Base-by-base conservation (phyloP, 1,139 yeast species). In the Saccharomyces hybrid region DNA sequence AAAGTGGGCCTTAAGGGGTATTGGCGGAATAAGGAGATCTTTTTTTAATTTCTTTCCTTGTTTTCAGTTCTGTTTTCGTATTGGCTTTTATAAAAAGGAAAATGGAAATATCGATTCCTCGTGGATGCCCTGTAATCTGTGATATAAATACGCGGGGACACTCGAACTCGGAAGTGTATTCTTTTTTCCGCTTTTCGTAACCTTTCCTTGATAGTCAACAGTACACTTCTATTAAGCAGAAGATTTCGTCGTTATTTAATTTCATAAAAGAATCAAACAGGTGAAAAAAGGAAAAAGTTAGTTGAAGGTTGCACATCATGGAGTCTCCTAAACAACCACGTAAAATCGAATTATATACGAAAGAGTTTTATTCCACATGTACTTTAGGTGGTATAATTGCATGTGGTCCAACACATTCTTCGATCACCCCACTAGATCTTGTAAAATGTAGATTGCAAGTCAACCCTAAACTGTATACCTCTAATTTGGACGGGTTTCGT, bases 351-450 rank as follows among this genome's bases (percentile, higher is more conserved):
- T 75, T 86, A 53, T 86, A 79, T 73, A 77, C 90, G 3, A 76
- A 78, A 26, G 86, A 88, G 69, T 91, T 86, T 73, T 91, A 81
- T 73, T 80, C 81, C 51, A 84, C 96, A 49, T 91, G 97, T 73
- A 85, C 95, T 9, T 58, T 88, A 46, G 98, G 98, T 53, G 98
- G 98, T 63, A 78, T 88, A 13, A 52, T 72, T 56, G 97, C 97
- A 3, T 91, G 98, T 77, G 97, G 97, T 38, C 96, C 97, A 34
- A 91, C 98, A n/a, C 98, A 91, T 73, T 84, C 96, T 2, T 81
- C 88, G 2, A 95, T 91, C 34, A 88, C 97, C 5, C 98, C 98
- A 3, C 78, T 91, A 59, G 98, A 91, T 74, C 77, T 91, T 60
- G 95, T 91, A 69, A 91, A 91, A 75, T 86, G 95, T 75, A 85